A percentile compares a stretch with the other conserved stretches of the same genome.
These are phyloP conservation scores for Rhamnella rubrinervis DNA, from an alignment of 331 rosid genomes.

Conservation along the genomic window DNA sequence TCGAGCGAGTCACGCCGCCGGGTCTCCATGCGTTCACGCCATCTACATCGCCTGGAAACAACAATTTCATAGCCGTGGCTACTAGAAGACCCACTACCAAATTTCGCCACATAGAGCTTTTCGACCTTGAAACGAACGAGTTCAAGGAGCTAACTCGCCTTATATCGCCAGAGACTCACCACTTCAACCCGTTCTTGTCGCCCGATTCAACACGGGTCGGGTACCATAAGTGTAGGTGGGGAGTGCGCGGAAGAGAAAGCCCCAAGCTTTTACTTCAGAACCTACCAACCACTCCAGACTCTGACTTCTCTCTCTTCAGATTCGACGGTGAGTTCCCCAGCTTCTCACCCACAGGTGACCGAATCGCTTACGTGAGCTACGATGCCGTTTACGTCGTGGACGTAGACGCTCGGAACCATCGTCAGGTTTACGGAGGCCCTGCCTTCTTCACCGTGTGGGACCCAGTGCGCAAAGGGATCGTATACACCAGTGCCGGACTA, in stretches of 20 bases:
- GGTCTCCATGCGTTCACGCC: slow-evolving; percentile 90
- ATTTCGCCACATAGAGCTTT: slow-evolving; percentile 77
- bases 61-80: slow-evolving; percentile 73
- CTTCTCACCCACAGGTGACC: slow-evolving; percentile 69
- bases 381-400: slow-evolving; percentile 65
- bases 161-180: slow-evolving; percentile 61
- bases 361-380: slow-evolving; percentile 50
- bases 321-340: slow-evolving; percentile 68
- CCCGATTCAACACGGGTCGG: slow-evolving; percentile 63
- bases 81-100: slow-evolving; percentile 60
- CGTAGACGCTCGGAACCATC: slow-evolving; percentile 71
- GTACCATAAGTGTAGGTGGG: slow-evolving; percentile 79
- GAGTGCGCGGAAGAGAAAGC: slow-evolving; percentile 19
- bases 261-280: slow-evolving; percentile 51
- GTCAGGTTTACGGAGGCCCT: slow-evolving; percentile 33
- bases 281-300: slow-evolving; percentile 50
- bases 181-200: slow-evolving; percentile 84
- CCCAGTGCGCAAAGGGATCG: slow-evolving; percentile 54
- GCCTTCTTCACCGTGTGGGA: slow-evolving; percentile 80
- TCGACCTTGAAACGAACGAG: slow-evolving; percentile 45
- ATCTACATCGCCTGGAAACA: slow-evolving; percentile 66
- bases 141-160: slow-evolving; percentile 67
- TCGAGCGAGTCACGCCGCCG: slow-evolving; percentile 80
- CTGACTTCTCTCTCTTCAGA: slow-evolving; percentile 59
- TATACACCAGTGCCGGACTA: slow-evolving; percentile 68